These are phyloP conservation scores for Tetrahymena elliotti DNA, from an alignment of 73 alveolate genomes.

Conservation along the genomic window DNA sequence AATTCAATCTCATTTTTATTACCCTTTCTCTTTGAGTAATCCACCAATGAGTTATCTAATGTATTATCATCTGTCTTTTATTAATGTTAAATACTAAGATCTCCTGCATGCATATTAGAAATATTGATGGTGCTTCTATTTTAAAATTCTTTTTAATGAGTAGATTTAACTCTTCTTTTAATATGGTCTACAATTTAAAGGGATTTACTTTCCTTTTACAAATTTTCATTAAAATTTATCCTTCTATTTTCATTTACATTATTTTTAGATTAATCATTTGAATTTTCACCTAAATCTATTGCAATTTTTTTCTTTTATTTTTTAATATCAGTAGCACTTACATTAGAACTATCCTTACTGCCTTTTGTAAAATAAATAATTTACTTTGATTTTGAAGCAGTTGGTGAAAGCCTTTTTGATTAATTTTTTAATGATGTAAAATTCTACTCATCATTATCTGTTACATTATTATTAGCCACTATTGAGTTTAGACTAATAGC, in stretches of 20 bases:
- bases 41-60: neutral
- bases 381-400: neutral
- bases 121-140: neutral
- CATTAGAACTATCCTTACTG: neutral
- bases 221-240: neutral
- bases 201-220: neutral
- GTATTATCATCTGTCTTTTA: neutral
- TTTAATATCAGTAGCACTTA: neutral
- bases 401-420: neutral
- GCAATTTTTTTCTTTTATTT: neutral
- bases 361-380: neutral
- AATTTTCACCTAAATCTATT: neutral
- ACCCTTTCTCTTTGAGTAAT: neutral
- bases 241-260: neutral
- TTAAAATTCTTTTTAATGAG: neutral
- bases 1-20: neutral
- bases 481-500: neutral
- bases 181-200: neutral
- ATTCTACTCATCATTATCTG: neutral
- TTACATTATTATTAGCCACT: neutral
- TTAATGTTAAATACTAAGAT: neutral
- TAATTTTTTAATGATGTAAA: neutral
- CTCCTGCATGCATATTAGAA: neutral
- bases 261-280: neutral
- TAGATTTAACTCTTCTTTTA: neutral